Conservation (phyloP, 2,329 filamentous ascomycete genomes). For the Nothophaeocryptopus gaeumannii region DNA sequence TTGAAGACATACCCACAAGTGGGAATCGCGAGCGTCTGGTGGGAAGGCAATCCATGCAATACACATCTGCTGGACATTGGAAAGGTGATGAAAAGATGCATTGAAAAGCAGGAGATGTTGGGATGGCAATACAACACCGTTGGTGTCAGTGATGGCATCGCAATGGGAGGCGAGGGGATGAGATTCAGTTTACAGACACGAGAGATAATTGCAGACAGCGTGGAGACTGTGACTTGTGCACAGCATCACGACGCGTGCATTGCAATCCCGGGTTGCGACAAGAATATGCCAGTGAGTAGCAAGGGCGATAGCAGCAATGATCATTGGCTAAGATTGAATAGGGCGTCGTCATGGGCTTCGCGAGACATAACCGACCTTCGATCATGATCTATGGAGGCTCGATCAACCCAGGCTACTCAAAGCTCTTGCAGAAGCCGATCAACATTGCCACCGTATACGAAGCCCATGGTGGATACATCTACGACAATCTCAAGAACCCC, state of each 20-base stretch:
- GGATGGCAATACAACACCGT: slow-evolving; percentile 94
- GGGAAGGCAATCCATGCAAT: slow-evolving; percentile 94
- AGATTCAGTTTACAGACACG: slow-evolving; percentile 85
- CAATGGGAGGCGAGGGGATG: slow-evolving; percentile 96
- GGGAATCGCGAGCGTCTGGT: slow-evolving; percentile 89
- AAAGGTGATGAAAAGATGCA: slow-evolving; percentile 77
- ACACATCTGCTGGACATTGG: slow-evolving; percentile 75
- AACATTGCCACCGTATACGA: slow-evolving; percentile 90
- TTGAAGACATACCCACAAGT: slow-evolving; percentile 93
- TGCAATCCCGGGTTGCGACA: slow-evolving; percentile 89
- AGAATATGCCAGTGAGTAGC: slow-evolving; percentile 87
- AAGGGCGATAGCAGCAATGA: not conserved
- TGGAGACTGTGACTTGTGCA: slow-evolving; percentile 88
- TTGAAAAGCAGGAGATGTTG: slow-evolving; percentile 81
- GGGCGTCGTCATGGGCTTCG: slow-evolving; percentile 67
- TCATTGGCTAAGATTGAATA: not conserved
- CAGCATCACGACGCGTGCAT: slow-evolving; percentile 93
- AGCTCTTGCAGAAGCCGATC: slow-evolving; percentile 71
- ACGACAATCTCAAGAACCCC: slow-evolving; percentile 69
- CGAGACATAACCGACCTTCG: slow-evolving; percentile 84
- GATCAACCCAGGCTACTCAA: slow-evolving; percentile 81
- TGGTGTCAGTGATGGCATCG: slow-evolving; percentile 83
- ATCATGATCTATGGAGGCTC: slow-evolving; percentile 95
- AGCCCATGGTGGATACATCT: slow-evolving; percentile 76
- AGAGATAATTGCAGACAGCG: slow-evolving; percentile 90